Evolutionary conservation across 2,329 filamentous ascomycete species (phyloP).

Genomic region (Macroventuria anomochaeta): DNA sequence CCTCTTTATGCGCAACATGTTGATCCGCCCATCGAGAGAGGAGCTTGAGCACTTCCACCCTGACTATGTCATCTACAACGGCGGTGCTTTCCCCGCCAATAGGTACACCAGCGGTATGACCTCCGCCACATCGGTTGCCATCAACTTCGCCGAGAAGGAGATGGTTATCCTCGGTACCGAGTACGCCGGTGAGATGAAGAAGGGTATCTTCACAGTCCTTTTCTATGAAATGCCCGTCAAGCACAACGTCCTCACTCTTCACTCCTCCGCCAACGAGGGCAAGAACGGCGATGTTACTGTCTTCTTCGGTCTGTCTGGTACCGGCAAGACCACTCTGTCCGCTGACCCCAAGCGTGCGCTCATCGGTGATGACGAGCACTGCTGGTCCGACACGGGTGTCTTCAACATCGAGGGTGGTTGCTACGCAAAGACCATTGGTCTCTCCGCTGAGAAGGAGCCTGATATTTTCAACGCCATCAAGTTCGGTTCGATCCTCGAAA

Average conservation of each 20-base stretch:
- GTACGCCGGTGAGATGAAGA: constrained; percentile 72
- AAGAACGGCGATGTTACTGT: constrained; percentile 93
- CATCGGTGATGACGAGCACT: constrained; percentile 99
- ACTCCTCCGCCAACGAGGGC: constrained; percentile 98
- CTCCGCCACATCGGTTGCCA: constrained; percentile 93
- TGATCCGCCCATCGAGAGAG: constrained; percentile 89
- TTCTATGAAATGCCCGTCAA: constrained; percentile 99
- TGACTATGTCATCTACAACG: constrained; percentile 99
- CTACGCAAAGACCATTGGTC: constrained; percentile 98
- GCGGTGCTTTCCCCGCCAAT: constrained; percentile 97
- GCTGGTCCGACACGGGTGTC: constrained; percentile 94
- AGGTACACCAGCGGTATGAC: constrained; percentile 98
- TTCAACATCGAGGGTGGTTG: constrained; percentile 99
- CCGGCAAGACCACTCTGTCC: constrained; percentile 97
- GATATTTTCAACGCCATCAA: constrained; percentile 96
- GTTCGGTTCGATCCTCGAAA: constrained; percentile 97
- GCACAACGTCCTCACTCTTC: constrained; percentile 97
- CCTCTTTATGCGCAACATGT: constrained; percentile 99
- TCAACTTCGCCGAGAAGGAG: constrained; percentile 99
- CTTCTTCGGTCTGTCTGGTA: constrained; percentile 98
- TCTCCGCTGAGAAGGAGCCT: constrained; percentile 98
- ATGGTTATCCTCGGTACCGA: constrained; percentile 99
- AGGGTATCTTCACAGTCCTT: constrained; percentile 93
- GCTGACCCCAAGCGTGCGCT: constrained; percentile 95
- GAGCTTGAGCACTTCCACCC: constrained; percentile 98